These are phyloP conservation scores for Tolypocladium guangdongense DNA, from an alignment of 2,329 filamentous ascomycete genomes.

Conservation along the genomic window DNA sequence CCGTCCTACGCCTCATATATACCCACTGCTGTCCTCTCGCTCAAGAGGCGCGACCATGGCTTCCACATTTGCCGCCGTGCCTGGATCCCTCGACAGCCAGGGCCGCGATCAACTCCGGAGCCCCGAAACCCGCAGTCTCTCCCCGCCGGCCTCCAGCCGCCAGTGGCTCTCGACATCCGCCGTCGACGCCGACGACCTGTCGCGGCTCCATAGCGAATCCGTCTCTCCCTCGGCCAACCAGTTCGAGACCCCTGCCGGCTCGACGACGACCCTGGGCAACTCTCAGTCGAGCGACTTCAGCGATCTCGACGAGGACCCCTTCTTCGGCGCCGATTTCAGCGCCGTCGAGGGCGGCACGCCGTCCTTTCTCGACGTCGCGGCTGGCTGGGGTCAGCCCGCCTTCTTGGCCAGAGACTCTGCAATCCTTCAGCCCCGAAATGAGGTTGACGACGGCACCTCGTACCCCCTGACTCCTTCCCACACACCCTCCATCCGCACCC, in stretches of 20 bases:
- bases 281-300: conserved; percentile 40
- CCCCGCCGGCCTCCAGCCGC: conserved; percentile 12
- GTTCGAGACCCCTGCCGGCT: conserved; percentile 38
- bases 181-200: conserved; percentile 27
- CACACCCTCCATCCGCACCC: conserved; percentile 36
- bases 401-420: conserved; percentile 4
- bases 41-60: conserved; percentile 25
- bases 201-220: conserved; percentile 22
- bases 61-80: conserved; percentile 30
- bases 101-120: conserved; percentile 20
- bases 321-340: conserved; percentile 39
- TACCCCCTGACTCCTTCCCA: conserved; percentile 42
- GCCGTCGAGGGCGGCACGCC: conserved; percentile 28
- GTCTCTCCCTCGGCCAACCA: conserved; percentile 18
- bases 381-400: conserved; percentile 10
- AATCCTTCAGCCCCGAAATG: conserved; percentile 2
- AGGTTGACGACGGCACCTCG: conserved; percentile 11
- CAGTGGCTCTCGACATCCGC: conserved; percentile 18
- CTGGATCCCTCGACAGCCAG: conserved; percentile 26
- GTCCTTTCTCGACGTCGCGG: conserved; percentile 31
- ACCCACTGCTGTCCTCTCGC: conserved; percentile 11
- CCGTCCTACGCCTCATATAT: conserved; percentile 20
- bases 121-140: conserved; percentile 20
- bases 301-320: conserved; percentile 37
- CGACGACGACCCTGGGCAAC: conserved; percentile 33